Base-by-base conservation (phyloP, 495 filamentous ascomycete species). In the Apiosordaria backusii region DNA sequence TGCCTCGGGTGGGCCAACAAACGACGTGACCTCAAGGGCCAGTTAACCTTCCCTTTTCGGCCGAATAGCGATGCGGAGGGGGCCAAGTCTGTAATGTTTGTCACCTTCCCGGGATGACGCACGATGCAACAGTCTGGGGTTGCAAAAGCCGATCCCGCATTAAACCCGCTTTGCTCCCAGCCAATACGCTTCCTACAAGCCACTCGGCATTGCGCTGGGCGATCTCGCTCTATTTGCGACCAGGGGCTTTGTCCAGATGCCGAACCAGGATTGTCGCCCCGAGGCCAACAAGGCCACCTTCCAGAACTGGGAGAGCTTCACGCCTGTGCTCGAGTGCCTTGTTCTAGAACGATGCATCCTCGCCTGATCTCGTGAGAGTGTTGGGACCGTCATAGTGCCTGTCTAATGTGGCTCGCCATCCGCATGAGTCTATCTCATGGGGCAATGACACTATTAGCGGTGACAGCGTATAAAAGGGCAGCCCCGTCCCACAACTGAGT, bases 91-190 rank as follows among this genome's bases (percentile, higher is more conserved):
- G 53, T 4, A n/a, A 24, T 59, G 23, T 13, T 27, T 29, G 26
- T 18, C 59, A 61, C 59, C 59, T 61, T 61, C 59, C 59, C 59
- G 59, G 59, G 59, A 61, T 40, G 59, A 40, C 59, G 27, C 26
- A 35, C 27, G 21, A 61, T 61, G 59, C 59, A 61, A 61, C 59
- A 18, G 21, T 59, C 16, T n/a, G 57, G 22, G 57, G 24, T 24
- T 26, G 26, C 59, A 61, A 61, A 21, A 61, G 59, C 59, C 59
- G 59, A 25, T 61, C 24, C 27, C 26, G 59, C 59, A 61, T 61
- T 61, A 61, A 35, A n/a, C 59, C 59, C 59, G 59, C 25, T 25
- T 19, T 35, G 26, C 16, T 27, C 15, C 27, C 5, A 45, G 18
- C 59, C 59, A 61, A 61, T 61, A 15, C 4, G 24, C 22, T 55